A percentile compares a stretch with the other conserved stretches of the same genome.
phyloP scores from a whole-genome alignment of 129 eudicot species.

The Lactuca saligna region DNA sequence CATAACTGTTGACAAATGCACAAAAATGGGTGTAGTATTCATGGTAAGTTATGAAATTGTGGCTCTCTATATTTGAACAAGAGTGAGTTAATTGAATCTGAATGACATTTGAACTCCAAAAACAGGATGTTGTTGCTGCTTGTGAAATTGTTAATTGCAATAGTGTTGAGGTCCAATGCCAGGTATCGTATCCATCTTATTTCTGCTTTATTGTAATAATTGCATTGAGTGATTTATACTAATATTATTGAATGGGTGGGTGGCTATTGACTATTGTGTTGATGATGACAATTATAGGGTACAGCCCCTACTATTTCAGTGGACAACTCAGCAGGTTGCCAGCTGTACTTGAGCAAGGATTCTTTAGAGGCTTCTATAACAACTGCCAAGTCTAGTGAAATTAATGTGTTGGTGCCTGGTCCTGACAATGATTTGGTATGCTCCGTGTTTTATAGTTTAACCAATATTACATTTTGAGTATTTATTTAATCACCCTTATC shows the following conservation, averaged over 20 bases:
- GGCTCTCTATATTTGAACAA: background rate
- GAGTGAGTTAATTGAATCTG: background rate
- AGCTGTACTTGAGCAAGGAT: conserved; percentile 84
- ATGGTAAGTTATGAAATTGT: conserved; percentile 52
- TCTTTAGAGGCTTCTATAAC: conserved; percentile 83
- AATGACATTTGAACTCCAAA: conserved; percentile 19
- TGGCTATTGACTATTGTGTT: background rate
- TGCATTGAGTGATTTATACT: too few species aligned
- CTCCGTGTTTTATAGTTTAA: background rate
- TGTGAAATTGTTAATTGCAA: conserved; percentile 96
- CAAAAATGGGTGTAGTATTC: conserved; percentile 89
- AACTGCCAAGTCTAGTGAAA: conserved; percentile 95
- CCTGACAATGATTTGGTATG: conserved; percentile 87
- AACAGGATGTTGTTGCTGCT: conserved; percentile 97
- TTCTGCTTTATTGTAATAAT: background rate
- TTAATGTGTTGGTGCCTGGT: conserved; percentile 84
- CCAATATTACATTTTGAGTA: too few species aligned
- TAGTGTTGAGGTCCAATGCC: conserved; percentile 94
- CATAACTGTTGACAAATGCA: conserved; percentile 93
- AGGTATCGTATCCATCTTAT: conserved; percentile 64
- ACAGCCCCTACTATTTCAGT: conserved; percentile 91
- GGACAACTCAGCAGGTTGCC: conserved; percentile 92
- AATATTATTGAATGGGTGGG: background rate
- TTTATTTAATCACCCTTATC: too few species aligned
- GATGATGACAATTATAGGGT: conserved; percentile 46